Evolutionary conservation across 1,139 yeast genomes (phyloP).

Genomic region (Hansenula sp.): DNA sequence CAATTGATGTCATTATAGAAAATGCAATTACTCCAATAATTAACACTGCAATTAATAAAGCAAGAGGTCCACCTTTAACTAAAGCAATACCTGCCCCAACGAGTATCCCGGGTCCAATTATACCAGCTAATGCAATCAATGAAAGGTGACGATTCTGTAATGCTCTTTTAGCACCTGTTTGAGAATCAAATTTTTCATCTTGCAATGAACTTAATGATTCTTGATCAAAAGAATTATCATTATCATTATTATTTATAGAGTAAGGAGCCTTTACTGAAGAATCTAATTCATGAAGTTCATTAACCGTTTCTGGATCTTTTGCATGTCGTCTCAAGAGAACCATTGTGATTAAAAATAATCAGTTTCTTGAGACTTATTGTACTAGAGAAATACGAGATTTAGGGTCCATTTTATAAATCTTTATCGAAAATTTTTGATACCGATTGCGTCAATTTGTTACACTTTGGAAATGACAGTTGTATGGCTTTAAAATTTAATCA

Average conservation of each 20-base stretch:
- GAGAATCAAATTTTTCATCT: conserved; percentile 24
- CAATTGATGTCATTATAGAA: conserved; percentile 63
- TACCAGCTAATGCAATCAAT: conserved; percentile 48
- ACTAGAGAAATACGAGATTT: too few species aligned
- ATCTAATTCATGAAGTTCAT: too few species aligned
- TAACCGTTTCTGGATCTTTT: too few species aligned
- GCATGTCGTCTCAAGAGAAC: too few species aligned
- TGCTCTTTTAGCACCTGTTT: conserved; percentile 39
- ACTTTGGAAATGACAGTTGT: background rate
- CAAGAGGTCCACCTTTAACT: conserved; percentile 58
- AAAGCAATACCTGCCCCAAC: conserved; percentile 45
- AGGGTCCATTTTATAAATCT: background rate
- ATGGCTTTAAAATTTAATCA: too few species aligned
- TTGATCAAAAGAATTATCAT: background rate
- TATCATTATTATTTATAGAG: too few species aligned
- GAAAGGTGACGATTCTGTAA: conserved; percentile 58
- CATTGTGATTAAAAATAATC: too few species aligned
- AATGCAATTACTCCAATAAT: conserved; percentile 65
- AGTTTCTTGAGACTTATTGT: too few species aligned
- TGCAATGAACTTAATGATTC: background rate
- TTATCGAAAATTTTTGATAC: too few species aligned
- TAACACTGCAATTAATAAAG: conserved; percentile 55
- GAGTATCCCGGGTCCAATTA: conserved; percentile 51
- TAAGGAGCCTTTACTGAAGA: background rate
- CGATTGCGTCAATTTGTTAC: background rate